Evolutionary conservation across 495 filamentous ascomycete genomes (phyloP), one percentile per base, ranked within the genome.

Genomic region (Aspergillus sparsus): DNA sequence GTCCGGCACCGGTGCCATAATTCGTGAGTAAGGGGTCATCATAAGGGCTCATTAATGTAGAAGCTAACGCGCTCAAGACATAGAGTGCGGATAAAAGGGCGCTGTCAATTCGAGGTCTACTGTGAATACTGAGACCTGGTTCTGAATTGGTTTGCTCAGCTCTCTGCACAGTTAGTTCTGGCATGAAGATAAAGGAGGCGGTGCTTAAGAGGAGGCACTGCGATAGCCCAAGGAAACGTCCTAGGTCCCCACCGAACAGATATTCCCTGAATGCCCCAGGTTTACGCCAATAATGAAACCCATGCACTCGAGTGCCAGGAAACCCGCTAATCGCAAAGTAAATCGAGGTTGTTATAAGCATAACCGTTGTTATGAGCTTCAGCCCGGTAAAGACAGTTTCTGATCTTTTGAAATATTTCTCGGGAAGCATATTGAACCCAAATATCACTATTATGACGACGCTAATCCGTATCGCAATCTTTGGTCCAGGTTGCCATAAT

Each of bases 351-450:
- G 86, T 79, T 1, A 90, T 76, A 66, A 92, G 88, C 21, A 85
- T 87, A 57, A 88, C 83, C 32, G 95, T 82, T 35, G 91, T 91
- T 55, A 88, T 74, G 49, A 95, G 79, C 68, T 97, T 98, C 69
- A 95, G 71, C 10, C 86, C 78, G 16, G 90, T 86, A 63, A 95
- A 92, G 49, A 89, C 64, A 44, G 89, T 87, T 68, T 95, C 91
- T 3, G 89, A 89, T 72, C 91, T 85, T 57, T 87, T 89, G 63
- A 93, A 95, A 21, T 81, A 80, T 67, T 85, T 85, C 56, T 95
- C 88, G 12, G 90, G 89, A 49, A 92, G 86, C 45, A 93, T 73
- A 69, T 96, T 96, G 74, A 90, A 89, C 11, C 70, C 64, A 41
- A 93, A 74, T 53, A 94, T 88, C 27, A 86, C 64, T 6, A 80